Base-by-base conservation (phyloP, 2,329 filamentous ascomycete species). In the Colletotrichum incanum region DNA sequence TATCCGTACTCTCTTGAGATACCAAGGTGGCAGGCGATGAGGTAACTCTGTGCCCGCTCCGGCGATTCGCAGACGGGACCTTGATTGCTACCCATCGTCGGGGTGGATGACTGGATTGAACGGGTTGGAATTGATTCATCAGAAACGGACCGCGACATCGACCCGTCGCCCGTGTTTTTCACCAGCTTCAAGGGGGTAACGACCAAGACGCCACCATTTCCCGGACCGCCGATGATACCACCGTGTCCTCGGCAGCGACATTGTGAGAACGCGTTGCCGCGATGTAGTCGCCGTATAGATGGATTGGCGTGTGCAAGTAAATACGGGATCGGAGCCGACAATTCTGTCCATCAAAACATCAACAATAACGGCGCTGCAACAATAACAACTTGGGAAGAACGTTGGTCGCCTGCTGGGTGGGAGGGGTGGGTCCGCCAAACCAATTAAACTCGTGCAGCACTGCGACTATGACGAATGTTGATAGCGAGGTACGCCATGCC, bases 371-470 rank as follows among this genome's bases (percentile, higher is more conserved):
- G 20, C 41, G 18, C 45, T 41, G 45, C 54, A 59, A 55, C 67
- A 66, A 66, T 23, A 70, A 70, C 54, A 70, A 67, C n/a, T 26
- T 9, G 23, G 20, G n/a, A 54, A 49, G 52, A 65, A 70, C 39
- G 62, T 34, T 37, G 54, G 37, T 41, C 34, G 55, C 37, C 34
- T 8, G 34, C 34, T 41, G 11, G 12, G 39, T 26, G 58, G 28
- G 31, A 31, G 47, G 43, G 58, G 54, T 31, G 28, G 62, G 47
- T 60, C 34, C 59, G 18, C 18, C 61, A 45, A 52, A 14, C 62
- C 67, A 60, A 70, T 66, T 31, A 67, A 50, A 43, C 37, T 34
- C 61, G 43, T 23, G 34, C 43, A 43, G 31, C 62, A 67, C 28
- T 18, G 39, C 47, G 39, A 39, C 54, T 66, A 70, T 70, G 62